Evolutionary conservation across 1,284 basidiomycete genomes (phyloP), one percentile per base, ranked within the genome.

Genomic region (Mycocalia duriaeana): DNA sequence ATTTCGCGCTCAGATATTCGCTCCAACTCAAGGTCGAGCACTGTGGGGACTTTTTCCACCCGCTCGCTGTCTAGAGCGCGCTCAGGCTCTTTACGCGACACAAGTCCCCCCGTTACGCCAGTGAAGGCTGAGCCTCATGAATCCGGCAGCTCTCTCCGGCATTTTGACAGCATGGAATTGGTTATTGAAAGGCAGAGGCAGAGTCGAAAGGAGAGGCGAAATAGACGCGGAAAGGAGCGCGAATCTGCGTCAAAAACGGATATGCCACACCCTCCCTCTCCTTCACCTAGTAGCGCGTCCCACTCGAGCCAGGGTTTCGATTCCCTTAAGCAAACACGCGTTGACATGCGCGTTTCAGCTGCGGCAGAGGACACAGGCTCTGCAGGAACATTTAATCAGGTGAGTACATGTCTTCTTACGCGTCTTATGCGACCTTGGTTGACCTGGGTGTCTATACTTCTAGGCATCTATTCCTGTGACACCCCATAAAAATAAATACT

Each of bases 151-250:
- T 74, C 76, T 11, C 58, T 69, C n/a, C 76, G 81, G 18, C 77
- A 73, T 24, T 76, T 77, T 60, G 81, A 81, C 51, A 84, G 73
- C 57, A 88, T 88, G 85, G 81, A 88, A 53, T 67, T 77, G 63
- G 77, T 88, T 20, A 73, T 88, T 50, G 85, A 88, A 60, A 75
- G 79, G 38, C 81, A 84, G 65, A 75, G 76, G 50, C 76, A 75
- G 50, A 75, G 66, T 49, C 75, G 71, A 56, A 75, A 64, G 50
- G 77, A 75, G 43, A 78, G 72, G 58, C 77, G 71, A 60, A 67
- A 65, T 42, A 69, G 67, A 49, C 69, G 64, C 46, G 69, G 65
- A 40, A 69, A 69, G 50, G 74, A 78, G 54, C 70, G 72, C 52
- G 67, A 71, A 24, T 48, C 55, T 11, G 56, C 66, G 42, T 58